Base-by-base conservation (phyloP, 441 rosid species). In the Eugenia klotzschiana region DNA sequence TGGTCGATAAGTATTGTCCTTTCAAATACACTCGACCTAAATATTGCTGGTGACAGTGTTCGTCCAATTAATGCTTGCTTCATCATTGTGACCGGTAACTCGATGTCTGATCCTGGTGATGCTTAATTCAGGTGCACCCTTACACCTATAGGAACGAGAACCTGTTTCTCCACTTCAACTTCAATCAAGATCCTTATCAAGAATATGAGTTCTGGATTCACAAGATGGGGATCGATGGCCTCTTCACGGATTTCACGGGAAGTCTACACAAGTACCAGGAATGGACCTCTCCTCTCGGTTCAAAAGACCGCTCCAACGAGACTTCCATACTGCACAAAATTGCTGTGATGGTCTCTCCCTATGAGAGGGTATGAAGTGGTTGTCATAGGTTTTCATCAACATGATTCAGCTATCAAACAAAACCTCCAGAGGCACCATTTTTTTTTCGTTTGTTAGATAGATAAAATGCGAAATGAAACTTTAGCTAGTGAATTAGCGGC, bases 171-270 rank as follows among this genome's bases (percentile, higher is more conserved):
- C 98, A 93, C 87, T 90, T 88, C 40, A 60, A 91, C 83, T 97
- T 97, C 85, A 83, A 90, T 90, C 93, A 94, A 88, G 99, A 97
- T 51, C 93, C 98, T 0, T 93, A 93, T 58, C 57, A 69, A 25
- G 99, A 97, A 85, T 95, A 93, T 51, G 91, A 90, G 79, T 95
- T 87, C 84, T 97, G 99, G 99, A 84, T 95, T 82, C 91, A 92
- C 87, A 89, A 89, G 87, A 90, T 97, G 1, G 96, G 98, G 81
- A 94, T 95, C 1, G 99, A 97, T 85, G 98, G 99, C 51, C 92
- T 94, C 83, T 95, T 97, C 85, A 97, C 99, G 37, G 99, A 97
- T 87, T 97, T 95, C 89, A 89, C 99, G 0, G 97, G 98, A 64
- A 95, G 98, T 87, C 92, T 95, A 37, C 97, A 93, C 72, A 87